Evolutionary conservation across 202 grass and related monocot species (phyloP).

Genomic region (Eragrostis tef): DNA sequence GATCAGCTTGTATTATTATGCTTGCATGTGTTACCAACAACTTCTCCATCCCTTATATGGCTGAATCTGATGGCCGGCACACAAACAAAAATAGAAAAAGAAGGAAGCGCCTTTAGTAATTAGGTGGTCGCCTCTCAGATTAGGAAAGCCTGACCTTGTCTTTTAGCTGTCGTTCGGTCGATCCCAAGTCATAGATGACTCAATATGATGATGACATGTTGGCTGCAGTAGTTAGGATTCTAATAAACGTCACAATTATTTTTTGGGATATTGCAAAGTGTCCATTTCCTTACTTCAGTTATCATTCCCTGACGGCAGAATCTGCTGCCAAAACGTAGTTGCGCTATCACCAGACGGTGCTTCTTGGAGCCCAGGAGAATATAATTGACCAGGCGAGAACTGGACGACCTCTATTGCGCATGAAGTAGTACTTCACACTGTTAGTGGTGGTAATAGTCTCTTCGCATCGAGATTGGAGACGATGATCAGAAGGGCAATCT

Average conservation of each 20-base stretch:
- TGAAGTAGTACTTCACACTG: neutral
- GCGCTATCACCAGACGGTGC: neutral
- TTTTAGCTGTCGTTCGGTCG: slow-evolving; percentile 33
- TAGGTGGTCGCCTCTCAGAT: slow-evolving; percentile 26
- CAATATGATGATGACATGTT: too few relatives aligned
- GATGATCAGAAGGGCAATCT: neutral
- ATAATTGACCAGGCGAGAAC: neutral
- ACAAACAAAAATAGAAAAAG: neutral
- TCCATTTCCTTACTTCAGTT: neutral
- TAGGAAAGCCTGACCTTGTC: slow-evolving; percentile 49
- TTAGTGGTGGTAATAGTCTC: neutral
- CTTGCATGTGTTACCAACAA: neutral
- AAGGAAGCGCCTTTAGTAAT: slow-evolving; percentile 1
- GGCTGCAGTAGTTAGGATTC: neutral
- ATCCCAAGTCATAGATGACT: neutral
- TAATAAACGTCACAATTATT: neutral
- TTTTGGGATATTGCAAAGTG: neutral
- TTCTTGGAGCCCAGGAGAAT: neutral
- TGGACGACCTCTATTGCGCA: neutral
- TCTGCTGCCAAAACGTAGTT: neutral
- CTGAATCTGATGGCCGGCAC: neutral
- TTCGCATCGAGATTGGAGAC: slow-evolving; percentile 8
- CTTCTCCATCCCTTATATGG: neutral
- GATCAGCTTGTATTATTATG: neutral
- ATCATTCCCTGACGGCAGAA: neutral